Evolutionary conservation across 148 eudicot genomes (phyloP).

Genomic region (Fallopia convolvulus): DNA sequence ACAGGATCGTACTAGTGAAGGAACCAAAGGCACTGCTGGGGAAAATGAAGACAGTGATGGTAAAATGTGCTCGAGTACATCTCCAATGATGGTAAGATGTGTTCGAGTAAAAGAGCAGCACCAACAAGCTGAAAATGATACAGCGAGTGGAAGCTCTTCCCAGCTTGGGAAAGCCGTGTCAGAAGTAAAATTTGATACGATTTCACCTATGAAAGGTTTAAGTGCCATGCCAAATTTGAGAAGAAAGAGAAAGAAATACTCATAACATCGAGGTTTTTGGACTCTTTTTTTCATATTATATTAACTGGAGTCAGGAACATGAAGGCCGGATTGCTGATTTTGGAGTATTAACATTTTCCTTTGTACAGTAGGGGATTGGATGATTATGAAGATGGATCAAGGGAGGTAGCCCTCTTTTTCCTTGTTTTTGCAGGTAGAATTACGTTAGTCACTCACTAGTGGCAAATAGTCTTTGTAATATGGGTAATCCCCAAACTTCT

Average conservation of each 20-base stretch:
- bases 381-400: too few species aligned
- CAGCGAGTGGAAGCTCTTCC: constrained; percentile 7
- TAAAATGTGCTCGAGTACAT: not conserved
- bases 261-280: not conserved
- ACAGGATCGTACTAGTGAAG: not conserved
- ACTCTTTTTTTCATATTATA: not conserved
- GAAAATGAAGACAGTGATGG: constrained; percentile 6
- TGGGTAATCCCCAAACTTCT: too few species aligned
- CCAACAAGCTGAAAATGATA: constrained; percentile 14
- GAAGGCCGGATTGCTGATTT: too few species aligned
- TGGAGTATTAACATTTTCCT: too few species aligned
- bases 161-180: not conserved
- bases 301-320: too few species aligned
- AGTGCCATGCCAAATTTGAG: constrained; percentile 70
- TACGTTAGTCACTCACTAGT: too few species aligned
- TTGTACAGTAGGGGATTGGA: too few species aligned
- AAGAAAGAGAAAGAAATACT: constrained; percentile 45
- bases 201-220: constrained; percentile 26
- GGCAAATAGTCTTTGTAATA: too few species aligned
- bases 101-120: constrained; percentile 7
- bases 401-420: too few species aligned
- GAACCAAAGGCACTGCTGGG: constrained; percentile 6
- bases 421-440: too few species aligned
- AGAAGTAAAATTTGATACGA: constrained; percentile 18
- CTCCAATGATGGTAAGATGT: constrained; percentile 8